Evolutionary conservation across 1,139 yeast genomes (phyloP).

Genomic region (Candida dubliniensis): DNA sequence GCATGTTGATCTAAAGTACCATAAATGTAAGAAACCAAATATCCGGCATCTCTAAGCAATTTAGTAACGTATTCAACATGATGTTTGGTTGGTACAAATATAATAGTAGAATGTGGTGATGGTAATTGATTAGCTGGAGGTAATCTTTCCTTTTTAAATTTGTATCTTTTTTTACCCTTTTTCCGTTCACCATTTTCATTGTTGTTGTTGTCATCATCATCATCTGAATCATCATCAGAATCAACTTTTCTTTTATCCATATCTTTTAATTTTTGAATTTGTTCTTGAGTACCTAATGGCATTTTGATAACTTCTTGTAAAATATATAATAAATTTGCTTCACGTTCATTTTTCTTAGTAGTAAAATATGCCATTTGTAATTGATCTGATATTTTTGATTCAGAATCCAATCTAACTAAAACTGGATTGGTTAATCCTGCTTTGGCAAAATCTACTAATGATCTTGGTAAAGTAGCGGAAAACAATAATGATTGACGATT

Average conservation of each 20-base stretch:
- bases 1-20: constrained; percentile 96
- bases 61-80: constrained; percentile 89
- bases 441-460: constrained; percentile 93
- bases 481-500: constrained; percentile 85
- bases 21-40: constrained; percentile 83
- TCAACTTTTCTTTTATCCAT: constrained; percentile 47
- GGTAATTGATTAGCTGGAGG: constrained; percentile 85
- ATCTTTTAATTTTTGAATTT: constrained; percentile 51
- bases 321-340: constrained; percentile 74
- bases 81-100: constrained; percentile 95
- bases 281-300: constrained; percentile 73
- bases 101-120: constrained; percentile 80
- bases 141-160: constrained; percentile 54
- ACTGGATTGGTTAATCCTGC: constrained; percentile 94
- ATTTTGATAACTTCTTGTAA: constrained; percentile 83
- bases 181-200: constrained; percentile 26
- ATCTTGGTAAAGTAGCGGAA: constrained; percentile 91
- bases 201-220: constrained; percentile 38
- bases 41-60: constrained; percentile 74
- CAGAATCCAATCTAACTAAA: constrained; percentile 88
- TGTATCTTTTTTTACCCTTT: constrained; percentile 32
- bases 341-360: constrained; percentile 82
- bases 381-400: constrained; percentile 82
- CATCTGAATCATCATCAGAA: constrained; percentile 40
- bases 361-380: constrained; percentile 87